Conservation (phyloP, 495 filamentous ascomycete species). For the Neurospora sp. region DNA sequence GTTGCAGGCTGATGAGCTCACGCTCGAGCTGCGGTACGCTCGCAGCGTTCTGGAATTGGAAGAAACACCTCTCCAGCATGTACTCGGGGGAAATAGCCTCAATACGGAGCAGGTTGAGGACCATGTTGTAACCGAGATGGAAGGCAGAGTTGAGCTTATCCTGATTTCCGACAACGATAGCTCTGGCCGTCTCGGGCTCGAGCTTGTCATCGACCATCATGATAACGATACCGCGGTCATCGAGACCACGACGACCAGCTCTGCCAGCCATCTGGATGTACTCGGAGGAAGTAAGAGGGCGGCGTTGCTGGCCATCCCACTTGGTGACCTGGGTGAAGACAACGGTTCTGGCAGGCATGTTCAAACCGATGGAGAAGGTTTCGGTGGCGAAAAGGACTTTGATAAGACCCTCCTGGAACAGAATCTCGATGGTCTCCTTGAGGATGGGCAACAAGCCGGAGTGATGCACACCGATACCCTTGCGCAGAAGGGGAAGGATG, state of each 20-base stretch:
- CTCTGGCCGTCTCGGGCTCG: constrained; percentile 86
- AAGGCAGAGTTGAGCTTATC: constrained; percentile 96
- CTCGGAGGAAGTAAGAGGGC: constrained; percentile 89
- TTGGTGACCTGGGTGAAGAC: constrained; percentile 95
- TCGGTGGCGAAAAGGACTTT: constrained; percentile 97
- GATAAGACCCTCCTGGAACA: constrained; percentile 96
- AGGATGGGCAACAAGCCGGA: constrained; percentile 90
- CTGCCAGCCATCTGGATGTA: constrained; percentile 98
- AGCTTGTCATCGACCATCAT: constrained; percentile 98
- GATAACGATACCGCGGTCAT: constrained; percentile 97
- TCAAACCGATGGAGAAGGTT: constrained; percentile 95
- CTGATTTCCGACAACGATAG: constrained; percentile 91
- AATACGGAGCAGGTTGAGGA: constrained; percentile 88
- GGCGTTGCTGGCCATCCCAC: constrained; percentile 72
- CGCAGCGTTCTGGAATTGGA: constrained; percentile 92
- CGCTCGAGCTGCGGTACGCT: constrained; percentile 73
- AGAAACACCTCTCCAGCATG: constrained; percentile 95
- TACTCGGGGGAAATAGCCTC: constrained; percentile 94
- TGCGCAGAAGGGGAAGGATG: constrained; percentile 77
- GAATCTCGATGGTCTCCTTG: constrained; percentile 97
- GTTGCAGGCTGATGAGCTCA: constrained; percentile 64
- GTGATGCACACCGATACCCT: constrained; percentile 95
- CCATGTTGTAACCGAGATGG: constrained; percentile 98
- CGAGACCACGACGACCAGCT: constrained; percentile 90
- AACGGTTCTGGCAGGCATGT: constrained; percentile 98